phyloP scores from a whole-genome alignment of 192 early-diverging fungal genomes.

The Paraglomus brasilianum region DNA sequence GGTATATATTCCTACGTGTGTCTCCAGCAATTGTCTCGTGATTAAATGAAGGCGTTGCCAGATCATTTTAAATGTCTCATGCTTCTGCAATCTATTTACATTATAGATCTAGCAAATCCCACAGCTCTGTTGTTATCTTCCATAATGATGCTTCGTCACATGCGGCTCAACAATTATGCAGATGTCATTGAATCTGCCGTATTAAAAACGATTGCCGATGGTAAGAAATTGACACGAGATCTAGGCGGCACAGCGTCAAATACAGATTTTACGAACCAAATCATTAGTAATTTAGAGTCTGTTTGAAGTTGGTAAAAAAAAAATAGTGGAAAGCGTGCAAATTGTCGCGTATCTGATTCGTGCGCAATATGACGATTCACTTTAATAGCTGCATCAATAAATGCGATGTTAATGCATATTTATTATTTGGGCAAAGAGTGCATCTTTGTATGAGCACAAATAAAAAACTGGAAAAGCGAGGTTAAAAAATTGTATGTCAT shows the following conservation, averaged over 20 bases:
- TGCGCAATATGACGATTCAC: too few species aligned
- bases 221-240: constrained; percentile 86
- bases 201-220: constrained; percentile 93
- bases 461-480: too few species aligned
- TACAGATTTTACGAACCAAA: constrained; percentile 79
- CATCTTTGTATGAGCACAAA: too few species aligned
- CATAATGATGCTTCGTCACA: constrained; percentile 98
- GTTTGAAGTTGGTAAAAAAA: background rate
- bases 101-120: constrained; percentile 84
- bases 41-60: background rate
- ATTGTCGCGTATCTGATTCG: too few species aligned
- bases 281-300: constrained; percentile 65
- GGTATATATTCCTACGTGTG: constrained; percentile 38
- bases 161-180: constrained; percentile 80
- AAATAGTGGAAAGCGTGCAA: too few species aligned
- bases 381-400: too few species aligned
- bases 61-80: background rate
- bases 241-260: constrained; percentile 84
- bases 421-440: too few species aligned
- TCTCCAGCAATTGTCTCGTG: background rate
- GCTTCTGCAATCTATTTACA: background rate
- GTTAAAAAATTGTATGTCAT: too few species aligned
- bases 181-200: constrained; percentile 87
- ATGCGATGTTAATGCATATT: too few species aligned
- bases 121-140: constrained; percentile 92